Conservation (phyloP, 768 basidiomycete species). For the Tricholoma bakamatsutake region DNA sequence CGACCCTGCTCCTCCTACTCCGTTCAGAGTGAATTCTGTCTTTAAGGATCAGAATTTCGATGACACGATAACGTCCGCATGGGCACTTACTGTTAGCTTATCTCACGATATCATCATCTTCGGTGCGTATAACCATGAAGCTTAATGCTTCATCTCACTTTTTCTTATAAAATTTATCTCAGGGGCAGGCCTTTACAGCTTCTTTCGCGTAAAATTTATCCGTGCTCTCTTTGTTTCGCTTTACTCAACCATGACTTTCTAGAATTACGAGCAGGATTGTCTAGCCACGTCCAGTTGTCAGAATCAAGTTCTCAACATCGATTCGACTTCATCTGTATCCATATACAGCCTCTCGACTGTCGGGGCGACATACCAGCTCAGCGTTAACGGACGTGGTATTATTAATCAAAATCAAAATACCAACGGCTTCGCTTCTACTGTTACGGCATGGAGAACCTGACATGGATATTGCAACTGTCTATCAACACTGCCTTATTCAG, state of each 20-base stretch:
- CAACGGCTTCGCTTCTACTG: slow-evolving; percentile 53
- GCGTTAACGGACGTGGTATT: slow-evolving; percentile 40
- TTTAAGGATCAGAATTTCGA: slow-evolving; percentile 53
- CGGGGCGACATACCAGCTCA: slow-evolving; percentile 46
- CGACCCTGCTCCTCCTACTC: slow-evolving; percentile 46
- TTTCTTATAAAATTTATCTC: not conserved
- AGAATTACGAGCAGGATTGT: slow-evolving; percentile 53
- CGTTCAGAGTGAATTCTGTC: slow-evolving; percentile 41
- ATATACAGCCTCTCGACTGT: slow-evolving; percentile 62
- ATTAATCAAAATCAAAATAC: slow-evolving; percentile 44
- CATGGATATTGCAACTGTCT: not conserved
- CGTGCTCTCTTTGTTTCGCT: not conserved
- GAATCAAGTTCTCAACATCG: slow-evolving; percentile 48
- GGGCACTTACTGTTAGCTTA: slow-evolving; percentile 50
- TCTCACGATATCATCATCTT: slow-evolving; percentile 59
- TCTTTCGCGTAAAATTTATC: slow-evolving; percentile 43
- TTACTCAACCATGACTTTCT: not conserved
- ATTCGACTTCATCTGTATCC: slow-evolving; percentile 40
- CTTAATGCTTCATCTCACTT: not conserved
- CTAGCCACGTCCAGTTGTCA: slow-evolving; percentile 45
- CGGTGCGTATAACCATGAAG: slow-evolving; percentile 31
- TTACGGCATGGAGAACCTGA: slow-evolving; percentile 39
- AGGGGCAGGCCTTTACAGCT: slow-evolving; percentile 69
- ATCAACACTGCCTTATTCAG: not conserved
- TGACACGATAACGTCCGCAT: slow-evolving; percentile 35